Base-by-base conservation (phyloP, 1,139 yeast species). In the Nakaseomyces nivariensis region DNA sequence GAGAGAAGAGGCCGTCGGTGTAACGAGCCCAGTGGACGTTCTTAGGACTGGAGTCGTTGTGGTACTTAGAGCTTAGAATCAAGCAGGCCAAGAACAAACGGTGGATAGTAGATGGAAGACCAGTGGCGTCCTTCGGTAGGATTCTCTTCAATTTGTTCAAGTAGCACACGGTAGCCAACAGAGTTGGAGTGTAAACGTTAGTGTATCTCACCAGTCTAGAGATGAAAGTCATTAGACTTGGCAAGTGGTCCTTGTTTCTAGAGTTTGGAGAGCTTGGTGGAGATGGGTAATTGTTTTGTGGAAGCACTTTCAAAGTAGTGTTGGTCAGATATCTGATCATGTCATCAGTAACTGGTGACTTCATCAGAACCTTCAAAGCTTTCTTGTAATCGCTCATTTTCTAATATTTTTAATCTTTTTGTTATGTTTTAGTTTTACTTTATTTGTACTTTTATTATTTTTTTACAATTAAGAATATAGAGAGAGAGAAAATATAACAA, bases 11-110 rank as follows among this genome's bases (percentile, higher is more conserved):
- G 1, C 86, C 88, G 58, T 84, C 89, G 22, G 90, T 82, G 67
- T 82, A 81, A 56, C 74, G 76, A 38, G 87, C 82, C 94, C 94
- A 85, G 67, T 84, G 89, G 57, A 73, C 72, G 67, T 84, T 85
- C 61, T 82, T 79, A 53, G 90, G 89, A 24, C 86, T 79, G 10
- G 85, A 79, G 62, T 85, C 94, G 67, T 84, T 84, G 70, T 82
- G 85, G 67, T 74, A 81, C 66, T 85, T 85, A 46, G 88, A 79
- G 25, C 87, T 77, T 54, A 85, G 73, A 51, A 85, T 82, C 58
- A 85, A 69, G 62, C 89, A 82, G 13, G 88, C 84, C 53, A 85
- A 72, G 57, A 85, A 79, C 53, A 85, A 81, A 61, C 94, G 74
- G 66, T 85, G 92, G 62, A 87, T 75, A 1, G 94, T 84, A 56